Evolutionary conservation across 2,329 filamentous ascomycete genomes (phyloP).

Genomic region (Fusarium phyllophilum): DNA sequence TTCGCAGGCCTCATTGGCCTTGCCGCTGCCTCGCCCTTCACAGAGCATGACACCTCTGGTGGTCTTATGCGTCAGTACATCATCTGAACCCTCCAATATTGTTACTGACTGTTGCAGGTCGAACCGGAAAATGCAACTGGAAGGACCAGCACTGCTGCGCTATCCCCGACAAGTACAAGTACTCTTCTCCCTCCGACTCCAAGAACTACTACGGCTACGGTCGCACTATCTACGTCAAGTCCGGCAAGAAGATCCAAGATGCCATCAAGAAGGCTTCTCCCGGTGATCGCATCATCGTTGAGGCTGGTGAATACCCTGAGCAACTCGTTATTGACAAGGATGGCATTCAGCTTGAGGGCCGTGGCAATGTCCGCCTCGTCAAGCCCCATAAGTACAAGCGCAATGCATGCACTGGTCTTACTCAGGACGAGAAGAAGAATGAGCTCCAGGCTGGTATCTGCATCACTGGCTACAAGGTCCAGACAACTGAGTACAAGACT

Average conservation of each 20-base stretch:
- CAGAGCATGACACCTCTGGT: slow-evolving; percentile 7
- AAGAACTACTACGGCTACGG: slow-evolving; percentile 1
- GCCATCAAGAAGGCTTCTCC: slow-evolving; percentile 44
- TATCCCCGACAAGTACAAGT: neutral
- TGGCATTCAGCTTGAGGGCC: slow-evolving; percentile 47
- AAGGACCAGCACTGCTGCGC: slow-evolving; percentile 31
- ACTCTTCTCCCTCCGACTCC: neutral
- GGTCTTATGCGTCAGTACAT: slow-evolving; percentile 14
- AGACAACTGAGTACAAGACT: slow-evolving; percentile 34
- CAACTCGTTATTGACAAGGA: slow-evolving; percentile 50
- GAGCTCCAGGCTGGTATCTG: slow-evolving; percentile 48
- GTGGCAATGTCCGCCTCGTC: slow-evolving; percentile 39
- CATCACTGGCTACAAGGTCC: slow-evolving; percentile 45
- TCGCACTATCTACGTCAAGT: slow-evolving; percentile 31
- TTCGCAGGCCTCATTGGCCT: slow-evolving; percentile 10
- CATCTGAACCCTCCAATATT: accelerated
- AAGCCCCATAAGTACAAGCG: slow-evolving; percentile 34
- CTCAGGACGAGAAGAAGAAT: slow-evolving; percentile 24
- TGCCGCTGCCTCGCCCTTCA: slow-evolving; percentile 19
- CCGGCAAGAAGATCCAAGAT: slow-evolving; percentile 44
- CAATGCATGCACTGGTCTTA: slow-evolving; percentile 49
- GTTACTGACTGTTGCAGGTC: slow-evolving; percentile 13
- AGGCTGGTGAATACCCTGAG: slow-evolving; percentile 47
- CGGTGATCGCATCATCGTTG: slow-evolving; percentile 48
- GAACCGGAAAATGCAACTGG: slow-evolving; percentile 23